Evolutionary conservation across 257 asterid genomes (phyloP).

Genomic region (Paraleonurus japonicus): DNA sequence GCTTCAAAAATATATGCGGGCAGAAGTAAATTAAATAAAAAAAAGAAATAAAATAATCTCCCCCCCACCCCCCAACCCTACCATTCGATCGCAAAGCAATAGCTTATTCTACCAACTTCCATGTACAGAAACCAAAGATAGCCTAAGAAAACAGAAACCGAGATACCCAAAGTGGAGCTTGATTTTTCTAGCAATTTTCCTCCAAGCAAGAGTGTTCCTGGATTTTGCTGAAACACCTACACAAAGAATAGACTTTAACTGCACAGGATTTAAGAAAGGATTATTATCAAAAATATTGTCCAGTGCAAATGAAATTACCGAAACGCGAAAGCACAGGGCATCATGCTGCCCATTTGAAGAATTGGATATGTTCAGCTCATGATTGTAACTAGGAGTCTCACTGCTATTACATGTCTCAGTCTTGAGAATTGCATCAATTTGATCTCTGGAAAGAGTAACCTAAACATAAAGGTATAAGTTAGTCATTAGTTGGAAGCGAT

Average conservation of each 20-base stretch:
- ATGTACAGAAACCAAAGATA: not conserved
- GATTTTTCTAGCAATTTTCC: slow-evolving; percentile 58
- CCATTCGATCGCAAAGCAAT: not conserved
- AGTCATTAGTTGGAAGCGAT: slow-evolving; percentile 9
- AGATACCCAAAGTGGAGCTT: slow-evolving; percentile 56
- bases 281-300: not conserved
- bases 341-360: slow-evolving; percentile 34
- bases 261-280: not conserved
- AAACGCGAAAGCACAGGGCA: slow-evolving; percentile 52
- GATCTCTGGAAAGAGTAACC: slow-evolving; percentile 50
- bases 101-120: slow-evolving; percentile 3
- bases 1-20: not conserved
- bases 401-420: slow-evolving; percentile 24
- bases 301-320: slow-evolving; percentile 38
- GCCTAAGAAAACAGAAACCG: not conserved
- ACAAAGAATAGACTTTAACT: slow-evolving; percentile 14
- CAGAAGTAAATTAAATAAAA: not conserved
- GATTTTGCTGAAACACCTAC: slow-evolving; percentile 87
- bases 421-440: slow-evolving; percentile 47
- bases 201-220: slow-evolving; percentile 75
- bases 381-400: slow-evolving; percentile 23
- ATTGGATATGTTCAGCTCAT: slow-evolving; percentile 22
- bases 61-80: not conserved
- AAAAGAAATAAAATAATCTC: no score
- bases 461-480: slow-evolving; percentile 22